Percentiles rank a stretch among this genome's conserved stretches.
These are phyloP conservation scores for Penicillium alfredii DNA, from an alignment of 495 filamentous ascomycete species.

Conservation along the genomic window DNA sequence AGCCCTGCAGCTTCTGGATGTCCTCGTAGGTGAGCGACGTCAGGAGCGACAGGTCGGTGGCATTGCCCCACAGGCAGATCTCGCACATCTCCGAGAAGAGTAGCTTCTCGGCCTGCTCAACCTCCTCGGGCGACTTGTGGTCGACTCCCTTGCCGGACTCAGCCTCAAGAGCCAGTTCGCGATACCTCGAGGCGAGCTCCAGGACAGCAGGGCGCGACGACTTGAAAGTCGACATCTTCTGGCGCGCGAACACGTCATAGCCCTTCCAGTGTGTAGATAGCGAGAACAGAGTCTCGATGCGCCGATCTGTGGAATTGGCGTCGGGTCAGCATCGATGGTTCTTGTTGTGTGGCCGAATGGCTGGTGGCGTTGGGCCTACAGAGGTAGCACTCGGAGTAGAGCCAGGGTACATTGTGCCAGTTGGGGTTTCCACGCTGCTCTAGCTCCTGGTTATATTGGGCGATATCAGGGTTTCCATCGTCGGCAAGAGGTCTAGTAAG, in stretches of 20 bases:
- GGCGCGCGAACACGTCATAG: conserved; percentile 86
- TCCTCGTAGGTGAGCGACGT: conserved; percentile 90
- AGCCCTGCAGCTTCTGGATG: conserved; percentile 91
- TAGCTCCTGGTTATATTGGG: conserved; percentile 82
- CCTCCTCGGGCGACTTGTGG: conserved; percentile 38
- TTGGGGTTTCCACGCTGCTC: conserved; percentile 62
- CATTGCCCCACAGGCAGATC: conserved; percentile 97
- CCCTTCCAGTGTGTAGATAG: conserved; percentile 78
- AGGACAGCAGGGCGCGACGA: conserved; percentile 89
- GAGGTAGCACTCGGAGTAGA: conserved; percentile 90
- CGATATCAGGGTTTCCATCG: conserved; percentile 72
- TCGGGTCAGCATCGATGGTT: conserved; percentile 11
- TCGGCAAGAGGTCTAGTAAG: conserved; percentile 65
- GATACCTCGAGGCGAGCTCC: conserved; percentile 75
- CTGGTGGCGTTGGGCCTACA: conserved; percentile 53
- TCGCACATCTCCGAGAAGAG: conserved; percentile 93
- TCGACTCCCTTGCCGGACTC: conserved; percentile 29
- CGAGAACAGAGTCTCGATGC: conserved; percentile 69
- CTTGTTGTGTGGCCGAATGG: neutral
- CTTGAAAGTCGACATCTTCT: conserved; percentile 89
- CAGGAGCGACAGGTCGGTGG: conserved; percentile 87
- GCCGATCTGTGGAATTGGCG: conserved; percentile 44
- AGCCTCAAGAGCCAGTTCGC: conserved; percentile 55
- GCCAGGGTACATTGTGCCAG: conserved; percentile 83
- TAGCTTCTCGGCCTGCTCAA: conserved; percentile 64